Evolutionary conservation across 2,329 filamentous ascomycete species (phyloP), one percentile per base, ranked within the genome.

Genomic region (Xylaria sp.): DNA sequence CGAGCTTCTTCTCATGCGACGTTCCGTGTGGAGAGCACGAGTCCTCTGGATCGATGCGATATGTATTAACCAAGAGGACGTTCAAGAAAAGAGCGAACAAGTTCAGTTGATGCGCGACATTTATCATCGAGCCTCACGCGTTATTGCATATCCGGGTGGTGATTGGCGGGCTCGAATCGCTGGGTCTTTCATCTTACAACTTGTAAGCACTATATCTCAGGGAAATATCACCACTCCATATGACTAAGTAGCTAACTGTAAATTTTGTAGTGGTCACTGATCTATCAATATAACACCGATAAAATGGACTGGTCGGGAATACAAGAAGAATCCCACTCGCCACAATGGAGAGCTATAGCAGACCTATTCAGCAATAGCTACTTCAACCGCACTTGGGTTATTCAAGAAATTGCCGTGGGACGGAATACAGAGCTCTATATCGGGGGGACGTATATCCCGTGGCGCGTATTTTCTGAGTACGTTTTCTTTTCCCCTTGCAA

Each of bases 11-110:
- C 53, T 72, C 3, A 65, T 63, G 9, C 63, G 69, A 23, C 63
- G 70, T 4, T 69, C 63, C 1, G 35, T 71, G 5, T 70, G 63
- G 63, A 62, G 54, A 42, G 60, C 66, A 5, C 55, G 68, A 29
- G 63, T 21, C 18, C 50, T 73, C n/a, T 73, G 71, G 67, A 68
- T 73, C 16, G 71, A 73, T 47, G 53, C 65, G 16, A 44, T 71
- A 13, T 70, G 66, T 48, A 72, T 70, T n/a, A 68, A 70, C 8
- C 68, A 73, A 29, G 32, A 69, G 13, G 63, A 72, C 37, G 4
- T 63, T 1, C 40, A 62, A 12, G 71, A 72, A 51, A 73, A 69
- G 53, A 66, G 35, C 5, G 50, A 63, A 4, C 70, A 72, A 53
- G 66, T 71, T 0, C 61, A 64, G n/a, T 44, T 69, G 16, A 73